phyloP scores from a whole-genome alignment of 106 monocot genomes.

The Phalaenopsis equestris region DNA sequence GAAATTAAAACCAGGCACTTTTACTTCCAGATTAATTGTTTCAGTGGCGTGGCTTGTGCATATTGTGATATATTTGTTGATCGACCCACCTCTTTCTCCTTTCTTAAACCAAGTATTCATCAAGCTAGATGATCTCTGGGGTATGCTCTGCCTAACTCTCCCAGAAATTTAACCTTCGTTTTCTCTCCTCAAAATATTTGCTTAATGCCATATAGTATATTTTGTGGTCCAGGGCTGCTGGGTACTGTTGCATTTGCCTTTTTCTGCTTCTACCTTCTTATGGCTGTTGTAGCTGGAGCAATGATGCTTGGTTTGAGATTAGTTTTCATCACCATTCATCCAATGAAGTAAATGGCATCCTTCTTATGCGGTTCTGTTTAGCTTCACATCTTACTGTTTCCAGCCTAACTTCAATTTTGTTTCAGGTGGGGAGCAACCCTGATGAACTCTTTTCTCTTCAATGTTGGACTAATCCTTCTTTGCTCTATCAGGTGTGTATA shows the following conservation, averaged over 20 bases:
- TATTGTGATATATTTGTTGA: conserved; percentile 89
- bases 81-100: conserved; percentile 80
- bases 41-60: conserved; percentile 96
- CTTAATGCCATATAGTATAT: not conserved
- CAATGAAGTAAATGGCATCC: conserved; percentile 81
- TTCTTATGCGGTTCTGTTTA: not conserved
- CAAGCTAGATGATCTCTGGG: conserved; percentile 93
- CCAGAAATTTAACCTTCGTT: not conserved
- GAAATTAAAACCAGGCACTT: not conserved
- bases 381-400: not conserved
- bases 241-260: conserved; percentile 96
- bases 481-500: conserved; percentile 82
- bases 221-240: conserved; percentile 58
- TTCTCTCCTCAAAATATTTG: not conserved
- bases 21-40: conserved; percentile 70
- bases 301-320: conserved; percentile 96
- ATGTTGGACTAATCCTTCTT: conserved; percentile 92
- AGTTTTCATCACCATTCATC: conserved; percentile 94
- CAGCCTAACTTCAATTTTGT: not conserved
- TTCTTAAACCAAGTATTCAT: conserved; percentile 95
- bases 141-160: conserved; percentile 33
- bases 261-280: conserved; percentile 94
- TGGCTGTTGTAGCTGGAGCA: conserved; percentile 92
- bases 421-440: conserved; percentile 96
- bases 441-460: conserved; percentile 99